A percentile compares a stretch with the other conserved stretches of the same genome.
Conservation (phyloP, 306 rosid genomes). For the Castanea mollissima region DNA sequence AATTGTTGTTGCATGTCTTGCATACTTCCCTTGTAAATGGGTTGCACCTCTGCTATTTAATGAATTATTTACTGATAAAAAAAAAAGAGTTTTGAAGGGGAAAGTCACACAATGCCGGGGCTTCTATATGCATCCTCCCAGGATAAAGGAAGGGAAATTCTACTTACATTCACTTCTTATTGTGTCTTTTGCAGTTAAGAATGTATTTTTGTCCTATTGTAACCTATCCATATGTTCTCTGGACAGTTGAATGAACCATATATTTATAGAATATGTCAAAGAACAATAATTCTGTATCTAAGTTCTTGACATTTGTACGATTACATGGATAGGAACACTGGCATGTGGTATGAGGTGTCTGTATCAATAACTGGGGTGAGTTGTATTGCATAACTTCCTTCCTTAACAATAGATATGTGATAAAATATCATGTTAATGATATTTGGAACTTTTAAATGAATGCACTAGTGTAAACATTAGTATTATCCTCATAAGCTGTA, state of each 20-base stretch:
- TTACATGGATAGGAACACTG: constrained; percentile 93
- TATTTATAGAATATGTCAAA: constrained; percentile 10
- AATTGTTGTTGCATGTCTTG: no score
- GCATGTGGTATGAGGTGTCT: constrained; percentile 97
- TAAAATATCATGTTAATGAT: background rate
- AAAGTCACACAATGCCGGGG: background rate
- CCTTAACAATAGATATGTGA: constrained; percentile 3
- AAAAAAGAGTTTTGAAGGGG: no score
- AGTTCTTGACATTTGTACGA: constrained; percentile 22
- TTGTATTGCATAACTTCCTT: constrained; percentile 23
- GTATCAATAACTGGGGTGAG: constrained; percentile 86
- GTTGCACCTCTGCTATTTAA: no score
- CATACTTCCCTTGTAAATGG: no score
- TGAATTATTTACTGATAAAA: no score
- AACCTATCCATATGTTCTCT: background rate
- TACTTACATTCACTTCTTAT: background rate
- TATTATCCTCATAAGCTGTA: background rate
- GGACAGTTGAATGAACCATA: background rate
- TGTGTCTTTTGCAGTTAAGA: background rate
- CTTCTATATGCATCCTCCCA: background rate
- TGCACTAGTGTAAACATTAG: background rate
- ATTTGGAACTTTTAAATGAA: background rate
- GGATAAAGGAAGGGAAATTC: background rate
- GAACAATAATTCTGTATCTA: constrained; percentile 7
- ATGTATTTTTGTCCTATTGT: background rate